Conservation (phyloP, 1,139 yeast species). For the Geotrichum citri-aurantii region DNA sequence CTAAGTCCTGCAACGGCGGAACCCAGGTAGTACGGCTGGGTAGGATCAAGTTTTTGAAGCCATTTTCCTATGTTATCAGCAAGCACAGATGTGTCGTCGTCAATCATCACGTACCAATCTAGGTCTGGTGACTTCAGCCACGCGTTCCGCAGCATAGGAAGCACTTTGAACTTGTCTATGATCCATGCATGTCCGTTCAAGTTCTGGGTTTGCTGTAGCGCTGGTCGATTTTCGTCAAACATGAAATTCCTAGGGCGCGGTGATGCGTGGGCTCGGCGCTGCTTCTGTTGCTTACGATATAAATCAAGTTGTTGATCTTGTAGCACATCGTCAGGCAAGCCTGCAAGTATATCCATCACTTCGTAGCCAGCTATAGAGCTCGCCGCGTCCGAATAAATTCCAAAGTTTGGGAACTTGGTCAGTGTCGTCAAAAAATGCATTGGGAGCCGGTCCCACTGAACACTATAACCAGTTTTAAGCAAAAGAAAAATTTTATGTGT, state of each 20-base stretch:
- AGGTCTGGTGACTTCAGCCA: conserved; percentile 29
- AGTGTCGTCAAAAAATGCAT: conserved; percentile 35
- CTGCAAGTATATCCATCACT: conserved; percentile 33
- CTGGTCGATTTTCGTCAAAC: not conserved
- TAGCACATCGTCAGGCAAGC: conserved; percentile 20
- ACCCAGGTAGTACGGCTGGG: conserved; percentile 29
- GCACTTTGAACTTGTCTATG: conserved; percentile 38
- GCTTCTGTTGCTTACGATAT: conserved; percentile 14
- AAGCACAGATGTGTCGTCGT: conserved; percentile 36
- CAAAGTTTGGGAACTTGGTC: conserved; percentile 35
- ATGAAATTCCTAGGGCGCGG: not conserved
- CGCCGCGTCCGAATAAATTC: conserved; percentile 35
- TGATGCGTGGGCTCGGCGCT: conserved; percentile 14
- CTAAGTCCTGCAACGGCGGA: conserved; percentile 23
- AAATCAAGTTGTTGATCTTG: conserved; percentile 14
- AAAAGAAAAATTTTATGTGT: conserved; percentile 30
- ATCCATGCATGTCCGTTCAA: conserved; percentile 31
- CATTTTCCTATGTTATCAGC: conserved; percentile 29
- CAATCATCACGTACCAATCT: conserved; percentile 39
- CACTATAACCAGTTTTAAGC: conserved; percentile 38
- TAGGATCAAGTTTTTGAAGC: conserved; percentile 29
- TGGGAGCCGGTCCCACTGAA: conserved; percentile 38
- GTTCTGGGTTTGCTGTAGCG: not conserved
- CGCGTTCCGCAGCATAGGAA: conserved; percentile 38
- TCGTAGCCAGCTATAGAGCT: conserved; percentile 34